Percentiles rank a stretch among this genome's conserved stretches.
These are phyloP conservation scores for Eimeria sp. DNA, from an alignment of 169 alveolate genomes.

Conservation along the genomic window DNA sequence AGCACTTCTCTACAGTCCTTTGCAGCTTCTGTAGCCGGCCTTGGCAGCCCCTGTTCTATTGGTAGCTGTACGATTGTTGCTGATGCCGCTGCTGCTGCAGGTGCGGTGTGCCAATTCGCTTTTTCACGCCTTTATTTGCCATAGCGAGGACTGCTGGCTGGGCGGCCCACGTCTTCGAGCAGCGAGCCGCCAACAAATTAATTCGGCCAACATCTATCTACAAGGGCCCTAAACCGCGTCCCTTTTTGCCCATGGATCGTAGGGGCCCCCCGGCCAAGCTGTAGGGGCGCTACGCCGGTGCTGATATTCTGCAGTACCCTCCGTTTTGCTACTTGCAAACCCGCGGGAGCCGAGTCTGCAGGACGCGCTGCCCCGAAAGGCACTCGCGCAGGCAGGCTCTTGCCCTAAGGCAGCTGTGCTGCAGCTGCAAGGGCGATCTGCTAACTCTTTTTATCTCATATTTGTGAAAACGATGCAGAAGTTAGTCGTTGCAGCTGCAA, in stretches of 20 bases:
- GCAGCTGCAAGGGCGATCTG: not conserved
- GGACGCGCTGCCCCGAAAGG: not conserved
- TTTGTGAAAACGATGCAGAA: not conserved
- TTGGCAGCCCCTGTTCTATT: not conserved
- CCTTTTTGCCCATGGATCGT: conserved; percentile 55
- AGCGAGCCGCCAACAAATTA: conserved; percentile 87
- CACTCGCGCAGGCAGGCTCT: not conserved
- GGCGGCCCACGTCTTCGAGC: conserved; percentile 91
- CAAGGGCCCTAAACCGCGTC: conserved; percentile 85
- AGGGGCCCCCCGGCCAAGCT: conserved; percentile 23
- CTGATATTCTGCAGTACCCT: not conserved
- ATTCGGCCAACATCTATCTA: conserved; percentile 89
- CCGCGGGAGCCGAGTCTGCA: not conserved
- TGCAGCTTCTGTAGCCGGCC: not conserved
- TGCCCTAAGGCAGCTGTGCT: not conserved
- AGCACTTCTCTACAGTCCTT: not conserved
- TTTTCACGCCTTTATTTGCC: conserved; percentile 91
- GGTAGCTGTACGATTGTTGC: not conserved
- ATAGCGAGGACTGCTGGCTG: conserved; percentile 91
- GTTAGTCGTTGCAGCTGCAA: not conserved
- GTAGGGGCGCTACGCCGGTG: not conserved
- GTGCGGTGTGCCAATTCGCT: conserved; percentile 87
- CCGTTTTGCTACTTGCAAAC: not conserved
- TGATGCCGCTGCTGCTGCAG: conserved; percentile 45
- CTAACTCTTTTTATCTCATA: not conserved